phyloP scores from a whole-genome alignment of 2,329 filamentous ascomycete genomes.

The Penicillium sp. region DNA sequence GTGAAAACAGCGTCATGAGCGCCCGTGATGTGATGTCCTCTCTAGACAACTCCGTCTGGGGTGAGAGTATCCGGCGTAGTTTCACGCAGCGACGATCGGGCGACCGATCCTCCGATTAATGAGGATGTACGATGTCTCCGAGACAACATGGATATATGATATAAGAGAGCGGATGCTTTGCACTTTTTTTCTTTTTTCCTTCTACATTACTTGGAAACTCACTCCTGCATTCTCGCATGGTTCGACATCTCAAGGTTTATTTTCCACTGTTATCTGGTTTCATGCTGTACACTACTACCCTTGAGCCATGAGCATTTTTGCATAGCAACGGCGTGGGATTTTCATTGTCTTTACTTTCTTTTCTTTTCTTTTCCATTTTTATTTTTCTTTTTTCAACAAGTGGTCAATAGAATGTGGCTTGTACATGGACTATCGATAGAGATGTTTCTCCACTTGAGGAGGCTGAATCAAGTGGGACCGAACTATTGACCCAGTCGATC shows the following conservation, averaged over 20 bases:
- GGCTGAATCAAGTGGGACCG: slow-evolving; percentile 17
- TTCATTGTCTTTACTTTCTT: neutral
- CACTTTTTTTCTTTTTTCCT: slow-evolving; percentile 2
- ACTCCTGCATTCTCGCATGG: slow-evolving; percentile 6
- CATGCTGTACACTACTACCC: slow-evolving; percentile 17
- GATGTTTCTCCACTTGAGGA: slow-evolving; percentile 1
- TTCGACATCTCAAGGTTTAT: slow-evolving; percentile 4
- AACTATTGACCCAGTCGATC: slow-evolving; percentile 9
- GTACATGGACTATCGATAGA: slow-evolving; percentile 9
- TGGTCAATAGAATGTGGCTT: slow-evolving; percentile 20
- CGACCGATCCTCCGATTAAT: slow-evolving; percentile 12
- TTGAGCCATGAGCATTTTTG: slow-evolving; percentile 16
- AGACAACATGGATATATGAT: neutral
- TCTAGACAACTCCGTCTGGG: slow-evolving; percentile 85
- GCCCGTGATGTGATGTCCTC: slow-evolving; percentile 75
- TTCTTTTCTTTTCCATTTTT: slow-evolving; percentile 2
- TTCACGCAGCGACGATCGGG: slow-evolving; percentile 61
- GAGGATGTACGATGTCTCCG: neutral
- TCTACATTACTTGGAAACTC: neutral
- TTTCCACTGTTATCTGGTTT: slow-evolving; percentile 9
- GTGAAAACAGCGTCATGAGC: slow-evolving; percentile 65
- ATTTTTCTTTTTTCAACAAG: slow-evolving; percentile 1
- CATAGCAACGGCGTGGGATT: slow-evolving; percentile 22
- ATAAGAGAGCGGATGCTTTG: neutral
- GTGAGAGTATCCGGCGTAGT: slow-evolving; percentile 83